Percentiles rank a stretch among this genome's conserved stretches.
These are phyloP conservation scores for Lichenothelia convexa DNA, from an alignment of 495 filamentous ascomycete genomes.

Conservation along the genomic window DNA sequence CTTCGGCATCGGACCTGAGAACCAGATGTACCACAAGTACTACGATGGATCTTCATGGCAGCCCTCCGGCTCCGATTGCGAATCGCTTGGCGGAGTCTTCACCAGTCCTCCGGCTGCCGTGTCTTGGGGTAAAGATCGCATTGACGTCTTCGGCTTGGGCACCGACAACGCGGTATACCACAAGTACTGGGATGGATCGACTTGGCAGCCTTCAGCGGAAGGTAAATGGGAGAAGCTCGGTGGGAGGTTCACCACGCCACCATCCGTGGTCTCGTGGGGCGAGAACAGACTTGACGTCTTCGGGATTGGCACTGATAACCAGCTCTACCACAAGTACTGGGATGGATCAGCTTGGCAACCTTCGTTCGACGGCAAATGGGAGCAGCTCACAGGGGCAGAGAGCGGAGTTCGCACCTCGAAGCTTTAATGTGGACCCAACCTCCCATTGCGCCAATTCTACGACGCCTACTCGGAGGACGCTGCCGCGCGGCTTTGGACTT, in stretches of 20 bases:
- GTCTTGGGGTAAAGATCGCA: conserved; percentile 8
- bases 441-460: too few relatives aligned
- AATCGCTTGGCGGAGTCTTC: conserved; percentile 5
- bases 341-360: not conserved
- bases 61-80: conserved; percentile 8
- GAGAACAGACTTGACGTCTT: conserved; percentile 4
- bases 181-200: conserved; percentile 9
- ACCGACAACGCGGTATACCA: conserved; percentile 5
- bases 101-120: conserved; percentile 14
- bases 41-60: conserved; percentile 13
- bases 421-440: too few relatives aligned
- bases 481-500: too few relatives aligned
- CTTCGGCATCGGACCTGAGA: conserved; percentile 3
- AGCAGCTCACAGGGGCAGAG: not conserved
- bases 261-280: not conserved
- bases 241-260: conserved; percentile 9
- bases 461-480: too few relatives aligned
- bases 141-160: conserved; percentile 11
- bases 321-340: conserved; percentile 1
- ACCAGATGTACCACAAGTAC: conserved; percentile 6
- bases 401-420: too few relatives aligned
- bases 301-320: conserved; percentile 2
- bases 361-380: not conserved
- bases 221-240: conserved; percentile 6
- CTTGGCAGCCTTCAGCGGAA: conserved; percentile 1